Evolutionary conservation across 768 basidiomycete genomes (phyloP).

Genomic region (Mycena albidolilacea): DNA sequence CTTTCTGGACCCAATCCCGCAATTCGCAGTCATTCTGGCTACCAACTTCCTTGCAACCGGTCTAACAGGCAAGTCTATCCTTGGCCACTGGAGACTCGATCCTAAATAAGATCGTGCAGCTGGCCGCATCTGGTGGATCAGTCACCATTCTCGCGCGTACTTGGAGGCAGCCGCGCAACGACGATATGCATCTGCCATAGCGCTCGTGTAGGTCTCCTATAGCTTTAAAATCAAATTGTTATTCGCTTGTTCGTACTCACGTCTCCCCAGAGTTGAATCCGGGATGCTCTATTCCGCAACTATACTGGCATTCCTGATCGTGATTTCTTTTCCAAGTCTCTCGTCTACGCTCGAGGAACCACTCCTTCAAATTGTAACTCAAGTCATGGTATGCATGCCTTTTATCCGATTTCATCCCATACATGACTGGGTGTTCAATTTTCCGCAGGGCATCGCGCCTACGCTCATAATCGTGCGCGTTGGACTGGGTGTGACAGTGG

Average conservation of each 20-base stretch:
- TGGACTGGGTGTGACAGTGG: conserved; percentile 8
- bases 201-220: conserved; percentile 2
- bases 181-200: conserved; percentile 4
- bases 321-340: conserved; percentile 3
- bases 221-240: conserved; percentile 2
- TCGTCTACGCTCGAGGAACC: conserved; percentile 7
- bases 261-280: conserved; percentile 6
- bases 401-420: conserved; percentile 5
- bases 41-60: conserved; percentile 12
- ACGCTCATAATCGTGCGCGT: conserved; percentile 8
- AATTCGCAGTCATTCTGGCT: conserved; percentile 8
- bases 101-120: not conserved
- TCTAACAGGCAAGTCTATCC: conserved; percentile 8
- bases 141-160: conserved; percentile 9
- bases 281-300: conserved; percentile 10
- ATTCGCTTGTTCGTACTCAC: conserved; percentile 6
- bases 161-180: conserved; percentile 4
- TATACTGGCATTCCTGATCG: conserved; percentile 12
- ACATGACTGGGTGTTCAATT: conserved; percentile 9
- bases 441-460: conserved; percentile 10
- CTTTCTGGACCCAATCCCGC: not conserved
- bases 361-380: not conserved
- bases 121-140: conserved; percentile 10
- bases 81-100: conserved; percentile 9
- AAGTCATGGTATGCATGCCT: conserved; percentile 7